These are phyloP conservation scores for Linnemannia zychae DNA, from an alignment of 192 early-diverging fungal genomes.

Conservation along the genomic window DNA sequence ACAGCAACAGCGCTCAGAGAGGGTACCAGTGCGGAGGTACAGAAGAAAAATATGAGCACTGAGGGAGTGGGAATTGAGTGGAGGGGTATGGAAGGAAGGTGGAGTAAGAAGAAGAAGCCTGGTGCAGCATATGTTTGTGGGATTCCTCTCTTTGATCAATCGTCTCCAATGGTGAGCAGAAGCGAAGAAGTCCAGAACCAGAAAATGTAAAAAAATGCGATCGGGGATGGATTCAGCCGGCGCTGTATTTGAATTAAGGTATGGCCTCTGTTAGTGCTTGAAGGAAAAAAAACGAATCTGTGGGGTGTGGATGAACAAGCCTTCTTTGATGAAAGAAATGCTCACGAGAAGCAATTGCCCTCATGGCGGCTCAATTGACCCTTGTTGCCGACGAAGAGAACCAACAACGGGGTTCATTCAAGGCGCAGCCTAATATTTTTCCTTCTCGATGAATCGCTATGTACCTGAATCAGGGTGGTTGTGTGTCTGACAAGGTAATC, in stretches of 20 bases:
- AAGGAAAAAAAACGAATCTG: no score
- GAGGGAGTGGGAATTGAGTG: neutral
- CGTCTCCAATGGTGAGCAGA: neutral
- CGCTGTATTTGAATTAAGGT: no score
- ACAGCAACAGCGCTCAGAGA: neutral
- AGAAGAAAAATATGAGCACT: neutral
- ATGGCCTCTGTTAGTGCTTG: no score
- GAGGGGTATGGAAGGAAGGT: neutral
- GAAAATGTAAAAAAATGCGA: neutral
- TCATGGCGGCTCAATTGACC: neutral
- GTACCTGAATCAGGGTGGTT: no score
- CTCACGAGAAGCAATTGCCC: neutral
- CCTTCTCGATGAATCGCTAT: no score
- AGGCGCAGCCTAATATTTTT: no score
- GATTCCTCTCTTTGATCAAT: neutral
- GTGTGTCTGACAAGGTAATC: no score
- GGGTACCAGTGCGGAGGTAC: neutral
- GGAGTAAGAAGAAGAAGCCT: neutral
- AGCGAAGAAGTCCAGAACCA: neutral
- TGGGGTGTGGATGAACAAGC: no score
- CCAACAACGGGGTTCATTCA: no score
- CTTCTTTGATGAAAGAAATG: neutral
- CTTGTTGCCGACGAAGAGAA: no score
- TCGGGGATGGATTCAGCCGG: constrained; percentile 3
- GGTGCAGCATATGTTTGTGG: neutral